Evolutionary conservation across 768 basidiomycete species (phyloP), one percentile per base, ranked within the genome.

Genomic region (Kwoniella pini): DNA sequence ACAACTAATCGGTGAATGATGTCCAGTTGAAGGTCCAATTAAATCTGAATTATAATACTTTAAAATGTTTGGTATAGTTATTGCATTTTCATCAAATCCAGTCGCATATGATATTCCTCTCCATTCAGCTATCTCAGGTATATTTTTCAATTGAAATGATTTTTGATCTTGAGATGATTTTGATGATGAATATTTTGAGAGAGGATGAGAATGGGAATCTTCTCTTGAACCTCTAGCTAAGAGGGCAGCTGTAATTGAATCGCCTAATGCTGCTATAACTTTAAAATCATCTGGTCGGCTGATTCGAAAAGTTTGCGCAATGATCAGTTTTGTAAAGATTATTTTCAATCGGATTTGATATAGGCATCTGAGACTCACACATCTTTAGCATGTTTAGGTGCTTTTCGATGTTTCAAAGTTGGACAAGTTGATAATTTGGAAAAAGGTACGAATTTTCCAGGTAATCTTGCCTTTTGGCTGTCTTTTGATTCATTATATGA

Each of bases 271-370:
- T 62, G 76, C 70, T 22, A 77, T 52, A 9, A 76, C 75, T 13
- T 60, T 57, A 57, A 79, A 73, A 40, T 79, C 76, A 42, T 79
- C 79, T 42, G 79, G 79, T 2, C 77, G 72, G 11, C 75, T n/a
- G n/a, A n/a, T n/a, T n/a, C n/a, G n/a, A n/a, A n/a, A n/a, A n/a
- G n/a, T n/a, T n/a, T n/a, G n/a, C n/a, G n/a, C n/a, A n/a, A n/a
- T n/a, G n/a, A n/a, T n/a, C n/a, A n/a, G n/a, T n/a, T n/a, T n/a
- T n/a, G n/a, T n/a, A n/a, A n/a, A n/a, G n/a, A n/a, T n/a, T n/a
- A n/a, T n/a, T n/a, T n/a, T n/a, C n/a, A n/a, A n/a, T n/a, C n/a
- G n/a, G n/a, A n/a, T n/a, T n/a, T n/a, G n/a, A n/a, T n/a, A n/a
- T n/a, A 7, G 33, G 15, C 7, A 15, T 36, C 33, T 7, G 17